Percentiles rank a stretch among this genome's conserved stretches.
These are phyloP conservation scores for Aspergillus pseudotamarii DNA, from an alignment of 2,329 filamentous ascomycete species.

Conservation along the genomic window DNA sequence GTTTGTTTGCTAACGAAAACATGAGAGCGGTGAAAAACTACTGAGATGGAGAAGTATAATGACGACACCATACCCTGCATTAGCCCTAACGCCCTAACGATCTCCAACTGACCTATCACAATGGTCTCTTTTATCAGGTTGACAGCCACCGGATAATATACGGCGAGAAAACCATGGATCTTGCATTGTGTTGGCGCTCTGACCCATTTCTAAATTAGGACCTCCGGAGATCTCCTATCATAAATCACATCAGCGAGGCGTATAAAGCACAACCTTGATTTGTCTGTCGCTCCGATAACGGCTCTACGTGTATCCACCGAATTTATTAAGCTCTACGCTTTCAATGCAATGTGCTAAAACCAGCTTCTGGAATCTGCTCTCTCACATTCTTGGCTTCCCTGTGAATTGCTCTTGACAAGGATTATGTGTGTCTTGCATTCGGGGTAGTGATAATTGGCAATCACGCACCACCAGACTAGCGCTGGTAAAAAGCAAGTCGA, in stretches of 20 bases:
- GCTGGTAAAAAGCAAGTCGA: not conserved
- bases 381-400: not conserved
- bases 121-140: not conserved
- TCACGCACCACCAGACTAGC: not conserved
- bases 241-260: not conserved
- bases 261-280: not conserved
- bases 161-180: not conserved
- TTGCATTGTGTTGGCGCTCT: not conserved
- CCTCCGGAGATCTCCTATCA: not conserved
- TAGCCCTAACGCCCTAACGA: not conserved
- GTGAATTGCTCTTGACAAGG: not conserved
- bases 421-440: not conserved
- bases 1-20: no score
- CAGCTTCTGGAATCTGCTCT: conserved; percentile 2
- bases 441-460: not conserved
- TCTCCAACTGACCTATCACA: conserved; percentile 1
- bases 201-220: conserved; percentile 1
- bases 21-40: conserved; percentile 7
- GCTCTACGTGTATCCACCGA: conserved; percentile 11
- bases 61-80: conserved; percentile 9
- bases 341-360: not conserved
- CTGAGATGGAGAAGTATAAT: not conserved
- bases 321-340: conserved; percentile 8
- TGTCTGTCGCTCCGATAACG: not conserved
- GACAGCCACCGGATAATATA: not conserved